Conservation (phyloP, 371 early-diverging fungal genomes). For the Nematocida sp. region DNA sequence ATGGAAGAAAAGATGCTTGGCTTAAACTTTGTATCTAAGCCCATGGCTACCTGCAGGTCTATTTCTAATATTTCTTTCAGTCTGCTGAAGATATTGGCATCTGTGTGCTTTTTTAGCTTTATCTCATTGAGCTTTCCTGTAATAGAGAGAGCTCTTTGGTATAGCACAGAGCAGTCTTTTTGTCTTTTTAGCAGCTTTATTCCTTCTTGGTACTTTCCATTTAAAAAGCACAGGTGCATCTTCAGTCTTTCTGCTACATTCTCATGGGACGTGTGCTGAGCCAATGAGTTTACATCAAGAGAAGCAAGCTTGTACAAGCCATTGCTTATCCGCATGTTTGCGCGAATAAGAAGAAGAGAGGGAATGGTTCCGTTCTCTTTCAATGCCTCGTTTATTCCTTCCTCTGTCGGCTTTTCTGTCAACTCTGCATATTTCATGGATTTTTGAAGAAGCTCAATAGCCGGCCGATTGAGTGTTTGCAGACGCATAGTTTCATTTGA, state of each 20-base stretch:
- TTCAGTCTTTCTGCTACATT: not conserved
- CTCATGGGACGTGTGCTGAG: not conserved
- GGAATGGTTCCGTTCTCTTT: constrained; percentile 9
- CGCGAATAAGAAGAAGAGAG: constrained; percentile 6
- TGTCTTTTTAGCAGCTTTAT: not conserved
- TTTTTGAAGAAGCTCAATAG: constrained; percentile 12
- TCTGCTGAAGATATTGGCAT: not conserved
- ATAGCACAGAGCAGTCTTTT: not conserved
- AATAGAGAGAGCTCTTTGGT: constrained; percentile 2
- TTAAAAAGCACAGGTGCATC: constrained; percentile 41
- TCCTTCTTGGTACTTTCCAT: constrained; percentile 3
- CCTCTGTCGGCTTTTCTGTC: not conserved
- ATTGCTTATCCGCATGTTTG: constrained; percentile 9
- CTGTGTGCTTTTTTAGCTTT: not conserved
- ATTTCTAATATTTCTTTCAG: constrained; percentile 9
- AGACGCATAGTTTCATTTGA: not conserved
- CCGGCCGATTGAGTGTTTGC: not conserved
- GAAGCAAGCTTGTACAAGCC: constrained; percentile 18
- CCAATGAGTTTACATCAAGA: constrained; percentile 14
- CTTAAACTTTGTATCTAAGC: constrained; percentile 7
- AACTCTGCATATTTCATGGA: not conserved
- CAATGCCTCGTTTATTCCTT: constrained; percentile 20
- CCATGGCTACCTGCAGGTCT: constrained; percentile 11
- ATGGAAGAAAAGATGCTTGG: constrained; percentile 14
- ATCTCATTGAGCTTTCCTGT: constrained; percentile 8